Base-by-base conservation (phyloP, 768 basidiomycete genomes). In the Cystobasidium tubakii region DNA sequence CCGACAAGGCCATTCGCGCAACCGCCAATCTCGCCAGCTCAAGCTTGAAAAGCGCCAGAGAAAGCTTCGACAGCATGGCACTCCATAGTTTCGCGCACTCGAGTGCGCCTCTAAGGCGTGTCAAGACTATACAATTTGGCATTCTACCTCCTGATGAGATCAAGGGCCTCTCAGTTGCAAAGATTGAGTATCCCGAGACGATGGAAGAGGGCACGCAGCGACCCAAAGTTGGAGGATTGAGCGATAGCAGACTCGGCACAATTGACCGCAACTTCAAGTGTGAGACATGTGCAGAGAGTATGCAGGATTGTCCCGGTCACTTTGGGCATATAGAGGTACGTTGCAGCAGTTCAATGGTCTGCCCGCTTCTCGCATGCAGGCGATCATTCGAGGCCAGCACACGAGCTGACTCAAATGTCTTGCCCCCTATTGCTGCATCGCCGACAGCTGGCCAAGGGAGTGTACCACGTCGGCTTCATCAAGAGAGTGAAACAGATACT, bases 401-500 rank as follows among this genome's bases (percentile, higher is more conserved):
- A 25, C 57, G 23, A 39, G 73, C 46, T 69, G 66, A 69, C 44
- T 54, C 10, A 9, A 55, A 10, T 25, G 25, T 29, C 12, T 31
- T 62, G 19, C 31, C 21, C 27, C 9, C 53, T n/a, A 33, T 23
- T 19, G 46, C 46, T n/a, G 7, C 21, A n/a, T 17, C 46, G n/a
- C 7, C 21, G 21, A 23, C 69, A 67, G 73, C 66, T 74, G 3
- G 19, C 33, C 12, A 25, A 43, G 42, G 53, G 27, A 34, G 73
- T 66, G 1, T 75, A 66, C 33, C 75, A 74, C 43, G 73, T 74
- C 29, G 75, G 96, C 66, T 99, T 99, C 83, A 88, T 98, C 79
- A 86, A 91, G 82, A 98, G 98, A 87, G 93, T 98, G 82, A 99
- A 99, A 86, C 98, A 99, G 86, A 96, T 99, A 81, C 83, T 97